A percentile compares a stretch with the other conserved stretches of the same genome.
These are phyloP conservation scores for Mucor racemosus DNA, from an alignment of 371 early-diverging fungal species.

Conservation along the genomic window DNA sequence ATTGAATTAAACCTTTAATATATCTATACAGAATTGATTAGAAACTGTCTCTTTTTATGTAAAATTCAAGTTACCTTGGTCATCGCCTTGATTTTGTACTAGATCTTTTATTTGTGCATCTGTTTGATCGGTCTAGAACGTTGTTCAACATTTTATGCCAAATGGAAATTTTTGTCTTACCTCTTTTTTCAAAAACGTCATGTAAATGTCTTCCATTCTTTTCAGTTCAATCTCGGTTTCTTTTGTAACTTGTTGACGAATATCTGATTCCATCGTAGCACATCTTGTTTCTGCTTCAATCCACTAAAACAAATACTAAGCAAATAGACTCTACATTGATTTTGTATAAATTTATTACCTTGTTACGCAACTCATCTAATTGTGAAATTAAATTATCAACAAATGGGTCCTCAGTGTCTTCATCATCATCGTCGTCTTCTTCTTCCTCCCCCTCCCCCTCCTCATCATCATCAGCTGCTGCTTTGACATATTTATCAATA, in stretches of 20 bases:
- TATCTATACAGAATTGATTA: background rate
- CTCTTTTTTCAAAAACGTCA: slow-evolving; percentile 38
- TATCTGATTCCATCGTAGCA: slow-evolving; percentile 59
- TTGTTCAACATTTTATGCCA: slow-evolving; percentile 14
- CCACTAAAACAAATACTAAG: slow-evolving; percentile 35
- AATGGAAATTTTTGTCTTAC: slow-evolving; percentile 22
- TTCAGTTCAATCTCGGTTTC: slow-evolving; percentile 52
- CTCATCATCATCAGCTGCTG: background rate
- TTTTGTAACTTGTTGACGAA: slow-evolving; percentile 54
- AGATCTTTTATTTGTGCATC: slow-evolving; percentile 7
- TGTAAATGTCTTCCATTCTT: slow-evolving; percentile 47
- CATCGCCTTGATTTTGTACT: background rate
- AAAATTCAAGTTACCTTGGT: background rate
- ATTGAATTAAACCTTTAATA: background rate
- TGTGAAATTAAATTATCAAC: slow-evolving; percentile 49
- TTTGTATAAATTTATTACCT: slow-evolving; percentile 30
- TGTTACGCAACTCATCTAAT: slow-evolving; percentile 53
- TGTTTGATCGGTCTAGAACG: slow-evolving; percentile 16
- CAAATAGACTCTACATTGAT: background rate
- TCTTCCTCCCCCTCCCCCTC: slow-evolving; percentile 8
- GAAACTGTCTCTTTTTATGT: background rate
- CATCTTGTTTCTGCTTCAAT: slow-evolving; percentile 61
- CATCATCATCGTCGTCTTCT: slow-evolving; percentile 12
- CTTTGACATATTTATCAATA: slow-evolving; percentile 49
- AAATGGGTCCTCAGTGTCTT: slow-evolving; percentile 43